phyloP scores from a whole-genome alignment of 805 yeast species.

The Suhomyces sp. region DNA sequence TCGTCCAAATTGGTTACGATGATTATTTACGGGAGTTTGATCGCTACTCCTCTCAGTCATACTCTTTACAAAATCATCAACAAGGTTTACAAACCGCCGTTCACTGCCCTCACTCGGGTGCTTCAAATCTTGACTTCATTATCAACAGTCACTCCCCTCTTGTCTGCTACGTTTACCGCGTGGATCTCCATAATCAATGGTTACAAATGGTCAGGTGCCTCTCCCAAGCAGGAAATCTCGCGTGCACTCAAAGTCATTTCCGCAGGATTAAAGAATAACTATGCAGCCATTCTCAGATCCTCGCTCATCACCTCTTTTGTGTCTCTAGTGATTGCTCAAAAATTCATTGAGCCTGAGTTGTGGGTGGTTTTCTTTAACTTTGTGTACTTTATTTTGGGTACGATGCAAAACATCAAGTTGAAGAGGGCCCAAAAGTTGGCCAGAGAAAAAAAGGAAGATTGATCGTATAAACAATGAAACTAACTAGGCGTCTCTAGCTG shows the following conservation, averaged over 20 bases:
- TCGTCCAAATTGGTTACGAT: constrained; percentile 49
- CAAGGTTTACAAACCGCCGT: constrained; percentile 43
- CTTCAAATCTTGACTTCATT: constrained; percentile 52
- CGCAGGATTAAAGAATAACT: constrained; percentile 40
- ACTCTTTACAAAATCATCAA: constrained; percentile 45
- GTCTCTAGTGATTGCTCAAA: constrained; percentile 55
- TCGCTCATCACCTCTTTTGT: constrained; percentile 55
- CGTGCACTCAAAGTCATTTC: constrained; percentile 17
- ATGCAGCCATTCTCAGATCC: constrained; percentile 45
- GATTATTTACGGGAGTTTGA: constrained; percentile 52
- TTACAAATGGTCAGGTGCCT: constrained; percentile 18
- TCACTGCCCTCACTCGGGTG: constrained; percentile 38
- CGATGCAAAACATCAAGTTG: constrained; percentile 56
- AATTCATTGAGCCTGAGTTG: constrained; percentile 50
- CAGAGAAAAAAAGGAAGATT: constrained; percentile 10
- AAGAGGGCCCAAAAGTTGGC: constrained; percentile 33
- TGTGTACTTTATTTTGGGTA: constrained; percentile 58
- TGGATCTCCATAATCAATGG: constrained; percentile 53
- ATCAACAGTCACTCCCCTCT: constrained; percentile 53
- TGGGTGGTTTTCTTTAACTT: constrained; percentile 65
- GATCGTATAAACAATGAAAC: too few species aligned
- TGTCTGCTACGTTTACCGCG: constrained; percentile 46
- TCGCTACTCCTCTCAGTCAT: constrained; percentile 60
- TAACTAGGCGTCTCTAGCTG: too few species aligned
- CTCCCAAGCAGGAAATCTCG: constrained; percentile 5